These are phyloP conservation scores for Aspergillus sp. DNA, from an alignment of 2,329 filamentous ascomycete genomes.

Conservation along the genomic window DNA sequence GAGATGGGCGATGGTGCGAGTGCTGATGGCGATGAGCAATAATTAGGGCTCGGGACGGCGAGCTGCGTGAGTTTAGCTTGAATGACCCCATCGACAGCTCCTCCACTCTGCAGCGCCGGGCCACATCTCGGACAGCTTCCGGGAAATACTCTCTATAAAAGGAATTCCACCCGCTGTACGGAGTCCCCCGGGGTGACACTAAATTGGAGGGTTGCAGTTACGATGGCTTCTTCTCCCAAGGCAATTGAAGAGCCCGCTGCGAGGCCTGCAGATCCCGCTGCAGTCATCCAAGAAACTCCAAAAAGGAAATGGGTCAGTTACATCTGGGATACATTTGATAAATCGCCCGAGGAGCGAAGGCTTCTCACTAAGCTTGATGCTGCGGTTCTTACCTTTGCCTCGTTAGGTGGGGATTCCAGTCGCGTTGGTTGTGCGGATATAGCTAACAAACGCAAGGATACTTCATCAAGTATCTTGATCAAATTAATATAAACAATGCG, in stretches of 20 bases:
- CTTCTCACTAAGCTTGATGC: conserved; percentile 53
- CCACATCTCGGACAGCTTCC: too few species aligned
- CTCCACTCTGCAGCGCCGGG: neutral
- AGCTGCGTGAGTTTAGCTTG: conserved; percentile 2
- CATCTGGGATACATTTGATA: conserved; percentile 56
- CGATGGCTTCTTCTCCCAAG: conserved; percentile 20
- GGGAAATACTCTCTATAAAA: neutral
- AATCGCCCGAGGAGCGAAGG: conserved; percentile 49
- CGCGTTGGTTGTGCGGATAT: neutral
- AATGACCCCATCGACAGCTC: neutral
- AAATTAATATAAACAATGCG: conserved; percentile 48
- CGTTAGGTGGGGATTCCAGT: conserved; percentile 31
- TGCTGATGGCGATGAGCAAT: conserved; percentile 8
- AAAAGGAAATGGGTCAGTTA: conserved; percentile 48
- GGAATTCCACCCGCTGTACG: neutral
- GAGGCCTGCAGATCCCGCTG: conserved; percentile 10
- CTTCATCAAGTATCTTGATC: conserved; percentile 52
- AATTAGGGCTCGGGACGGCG: neutral
- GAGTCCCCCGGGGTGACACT: neutral
- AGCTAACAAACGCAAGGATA: conserved; percentile 37
- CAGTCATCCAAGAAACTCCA: conserved; percentile 22
- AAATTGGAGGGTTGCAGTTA: neutral
- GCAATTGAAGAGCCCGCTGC: conserved; percentile 2
- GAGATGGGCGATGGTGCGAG: conserved; percentile 1
- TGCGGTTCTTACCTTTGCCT: conserved; percentile 50